These are phyloP conservation scores for Conticribra weissflogii DNA, from an alignment of 108 stramenopile species.

Conservation along the genomic window DNA sequence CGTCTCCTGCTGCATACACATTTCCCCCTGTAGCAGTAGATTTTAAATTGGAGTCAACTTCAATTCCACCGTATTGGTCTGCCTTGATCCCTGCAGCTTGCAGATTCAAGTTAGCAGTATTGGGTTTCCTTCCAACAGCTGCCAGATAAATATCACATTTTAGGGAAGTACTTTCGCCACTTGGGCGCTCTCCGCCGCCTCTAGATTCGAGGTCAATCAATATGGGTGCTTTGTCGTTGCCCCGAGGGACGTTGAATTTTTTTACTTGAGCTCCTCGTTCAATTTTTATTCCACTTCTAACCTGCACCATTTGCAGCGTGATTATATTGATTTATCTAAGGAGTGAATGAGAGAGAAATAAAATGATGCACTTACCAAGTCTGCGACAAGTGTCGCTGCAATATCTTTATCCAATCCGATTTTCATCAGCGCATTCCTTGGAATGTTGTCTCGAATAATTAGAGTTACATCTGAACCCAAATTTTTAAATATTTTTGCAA, in stretches of 20 bases:
- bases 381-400: conserved; percentile 46
- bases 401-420: conserved; percentile 84
- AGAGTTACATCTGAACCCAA: conserved; percentile 80
- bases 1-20: conserved; percentile 87
- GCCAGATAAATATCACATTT: conserved; percentile 78
- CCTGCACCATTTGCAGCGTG: no score
- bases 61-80: conserved; percentile 74
- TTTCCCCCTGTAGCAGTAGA: conserved; percentile 55
- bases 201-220: conserved; percentile 60
- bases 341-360: not conserved
- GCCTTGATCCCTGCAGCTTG: conserved; percentile 65
- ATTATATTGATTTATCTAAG: not conserved
- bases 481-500: conserved; percentile 83
- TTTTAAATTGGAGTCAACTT: conserved; percentile 59
- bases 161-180: conserved; percentile 48
- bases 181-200: conserved; percentile 51
- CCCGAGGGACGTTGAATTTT: conserved; percentile 55
- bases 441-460: conserved; percentile 69
- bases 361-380: conserved; percentile 27
- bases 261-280: conserved; percentile 70
- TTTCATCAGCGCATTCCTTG: conserved; percentile 78
- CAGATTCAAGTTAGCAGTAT: conserved; percentile 72
- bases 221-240: conserved; percentile 59
- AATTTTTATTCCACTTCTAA: conserved; percentile 69
- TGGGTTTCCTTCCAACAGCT: conserved; percentile 82